phyloP scores from a whole-genome alignment of 495 filamentous ascomycete genomes.

The Neurospora sp. region DNA sequence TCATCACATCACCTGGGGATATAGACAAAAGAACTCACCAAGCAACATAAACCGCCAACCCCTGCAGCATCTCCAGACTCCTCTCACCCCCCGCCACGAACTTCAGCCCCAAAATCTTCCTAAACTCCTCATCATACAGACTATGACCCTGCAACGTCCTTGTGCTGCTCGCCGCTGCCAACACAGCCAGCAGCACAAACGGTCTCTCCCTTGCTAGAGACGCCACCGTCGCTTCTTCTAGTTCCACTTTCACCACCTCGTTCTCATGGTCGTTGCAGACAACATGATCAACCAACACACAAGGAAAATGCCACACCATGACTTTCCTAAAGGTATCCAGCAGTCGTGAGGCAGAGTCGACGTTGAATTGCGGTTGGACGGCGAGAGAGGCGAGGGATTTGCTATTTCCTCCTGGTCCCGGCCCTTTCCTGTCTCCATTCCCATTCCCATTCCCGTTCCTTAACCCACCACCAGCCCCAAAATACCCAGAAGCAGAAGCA shows the following conservation, averaged over 20 bases:
- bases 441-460: background rate
- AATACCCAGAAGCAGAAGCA: background rate
- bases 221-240: conserved; percentile 24
- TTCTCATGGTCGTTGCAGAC: background rate
- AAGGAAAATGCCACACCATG: conserved; percentile 33
- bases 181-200: conserved; percentile 33
- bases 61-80: conserved; percentile 34
- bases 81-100: conserved; percentile 38
- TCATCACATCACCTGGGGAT: no score
- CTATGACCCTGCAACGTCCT: conserved; percentile 33
- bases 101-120: conserved; percentile 38
- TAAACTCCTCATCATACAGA: conserved; percentile 39
- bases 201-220: conserved; percentile 25
- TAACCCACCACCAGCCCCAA: background rate
- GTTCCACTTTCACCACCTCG: background rate
- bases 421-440: background rate
- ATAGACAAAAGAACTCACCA: conserved; percentile 25
- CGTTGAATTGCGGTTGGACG: conserved; percentile 37
- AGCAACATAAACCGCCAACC: conserved; percentile 33
- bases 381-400: conserved; percentile 15
- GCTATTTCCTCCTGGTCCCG: conserved; percentile 6
- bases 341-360: conserved; percentile 33
- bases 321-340: conserved; percentile 23
- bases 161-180: conserved; percentile 34
- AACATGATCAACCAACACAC: conserved; percentile 7